Percentiles rank a stretch among this genome's conserved stretches.
Conservation (phyloP, 2,329 filamentous ascomycete genomes). For the Aspergillus viridinutans region DNA sequence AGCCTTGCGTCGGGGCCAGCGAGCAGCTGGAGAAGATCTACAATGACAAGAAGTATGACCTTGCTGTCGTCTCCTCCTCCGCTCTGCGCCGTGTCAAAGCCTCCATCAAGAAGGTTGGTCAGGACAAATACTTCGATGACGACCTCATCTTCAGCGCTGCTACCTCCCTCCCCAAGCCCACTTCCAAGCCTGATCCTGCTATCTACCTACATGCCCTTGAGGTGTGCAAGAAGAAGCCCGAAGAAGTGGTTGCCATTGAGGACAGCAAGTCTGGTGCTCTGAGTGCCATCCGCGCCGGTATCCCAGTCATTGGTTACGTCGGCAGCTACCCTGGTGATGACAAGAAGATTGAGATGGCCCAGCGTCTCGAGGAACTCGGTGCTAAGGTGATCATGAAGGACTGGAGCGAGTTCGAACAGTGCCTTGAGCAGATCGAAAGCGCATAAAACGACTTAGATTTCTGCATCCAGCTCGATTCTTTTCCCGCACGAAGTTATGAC, state of each 20-base stretch:
- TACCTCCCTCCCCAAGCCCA: conserved; percentile 71
- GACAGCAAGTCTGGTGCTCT: conserved; percentile 83
- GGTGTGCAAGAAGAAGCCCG: conserved; percentile 65
- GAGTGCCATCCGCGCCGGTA: conserved; percentile 70
- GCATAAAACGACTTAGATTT: conserved; percentile 16
- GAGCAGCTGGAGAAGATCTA: conserved; percentile 63
- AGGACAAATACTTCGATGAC: conserved; percentile 73
- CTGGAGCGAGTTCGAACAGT: conserved; percentile 44
- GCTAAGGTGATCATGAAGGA: conserved; percentile 57
- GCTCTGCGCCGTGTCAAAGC: conserved; percentile 74
- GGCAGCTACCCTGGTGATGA: conserved; percentile 64
- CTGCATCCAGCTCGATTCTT: neutral
- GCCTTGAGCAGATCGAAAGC: conserved; percentile 41
- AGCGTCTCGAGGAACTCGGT: conserved; percentile 57
- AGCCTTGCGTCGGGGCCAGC: conserved; percentile 66
- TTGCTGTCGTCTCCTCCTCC: conserved; percentile 78
- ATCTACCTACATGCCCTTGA: conserved; percentile 78
- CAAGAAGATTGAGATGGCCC: conserved; percentile 62
- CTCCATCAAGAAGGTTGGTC: conserved; percentile 71
- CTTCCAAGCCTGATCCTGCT: conserved; percentile 84
- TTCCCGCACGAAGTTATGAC: conserved; percentile 28
- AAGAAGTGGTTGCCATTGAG: conserved; percentile 76
- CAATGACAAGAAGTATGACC: conserved; percentile 59
- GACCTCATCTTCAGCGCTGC: conserved; percentile 78
- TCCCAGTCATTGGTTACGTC: conserved; percentile 79